Evolutionary conservation across 805 yeast genomes (phyloP).

Genomic region (Kodamaea restingae): DNA sequence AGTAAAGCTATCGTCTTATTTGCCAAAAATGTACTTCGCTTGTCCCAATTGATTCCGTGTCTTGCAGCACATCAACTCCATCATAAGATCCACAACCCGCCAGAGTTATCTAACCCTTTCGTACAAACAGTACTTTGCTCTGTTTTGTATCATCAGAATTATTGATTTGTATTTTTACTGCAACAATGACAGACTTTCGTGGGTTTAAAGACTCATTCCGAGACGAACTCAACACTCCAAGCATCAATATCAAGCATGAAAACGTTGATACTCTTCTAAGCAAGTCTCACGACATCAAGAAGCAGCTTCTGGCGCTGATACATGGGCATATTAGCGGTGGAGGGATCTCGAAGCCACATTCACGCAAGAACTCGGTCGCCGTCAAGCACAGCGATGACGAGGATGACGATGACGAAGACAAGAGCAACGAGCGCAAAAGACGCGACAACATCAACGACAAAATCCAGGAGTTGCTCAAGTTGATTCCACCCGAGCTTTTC

Average conservation of each 20-base stretch:
- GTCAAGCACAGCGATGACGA: slow-evolving; percentile 21
- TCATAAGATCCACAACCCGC: too few relatives aligned
- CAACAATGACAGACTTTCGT: slow-evolving; percentile 9
- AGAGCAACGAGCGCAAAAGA: slow-evolving; percentile 39
- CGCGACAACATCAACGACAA: slow-evolving; percentile 43
- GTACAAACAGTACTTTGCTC: too few relatives aligned
- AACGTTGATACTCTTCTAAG: slow-evolving; percentile 23
- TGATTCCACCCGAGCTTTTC: slow-evolving; percentile 36
- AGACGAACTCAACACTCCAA: slow-evolving; percentile 22
- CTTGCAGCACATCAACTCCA: too few relatives aligned
- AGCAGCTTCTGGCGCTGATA: slow-evolving; percentile 39
- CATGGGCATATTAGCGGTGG: slow-evolving; percentile 17
- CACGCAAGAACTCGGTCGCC: slow-evolving; percentile 32
- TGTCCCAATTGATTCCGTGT: too few relatives aligned
- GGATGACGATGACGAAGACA: slow-evolving; percentile 28
- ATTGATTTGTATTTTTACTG: not conserved
- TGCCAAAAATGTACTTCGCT: too few relatives aligned
- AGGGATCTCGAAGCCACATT: slow-evolving; percentile 37
- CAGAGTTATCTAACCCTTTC: too few relatives aligned
- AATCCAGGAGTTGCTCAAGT: slow-evolving; percentile 39
- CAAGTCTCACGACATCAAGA: slow-evolving; percentile 35
- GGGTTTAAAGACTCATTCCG: slow-evolving; percentile 19
- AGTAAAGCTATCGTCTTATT: too few relatives aligned
- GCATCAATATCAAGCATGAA: slow-evolving; percentile 27
- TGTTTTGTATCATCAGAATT: too few relatives aligned